Evolutionary conservation across 2,329 filamentous ascomycete species (phyloP).

Genomic region (Fusarium sp.): DNA sequence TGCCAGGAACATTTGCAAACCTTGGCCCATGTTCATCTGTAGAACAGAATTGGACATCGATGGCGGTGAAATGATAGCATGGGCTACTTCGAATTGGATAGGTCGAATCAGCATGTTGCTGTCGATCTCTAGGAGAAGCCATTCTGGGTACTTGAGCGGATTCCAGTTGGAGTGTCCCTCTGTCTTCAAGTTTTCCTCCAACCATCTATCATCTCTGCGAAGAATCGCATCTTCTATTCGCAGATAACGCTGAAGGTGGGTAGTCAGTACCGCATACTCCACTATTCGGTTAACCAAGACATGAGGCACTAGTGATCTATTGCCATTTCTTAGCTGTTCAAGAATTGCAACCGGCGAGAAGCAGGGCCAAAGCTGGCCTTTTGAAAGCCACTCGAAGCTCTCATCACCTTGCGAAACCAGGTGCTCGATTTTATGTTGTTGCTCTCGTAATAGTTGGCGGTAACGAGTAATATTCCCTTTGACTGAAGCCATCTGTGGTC

Average conservation of each 20-base stretch:
- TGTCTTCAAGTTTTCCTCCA: slow-evolving; percentile 56
- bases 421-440: background rate
- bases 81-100: slow-evolving; percentile 69
- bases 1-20: slow-evolving; percentile 34
- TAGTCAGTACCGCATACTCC: slow-evolving; percentile 54
- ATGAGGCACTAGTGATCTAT: slow-evolving; percentile 38
- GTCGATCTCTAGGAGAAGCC: slow-evolving; percentile 74
- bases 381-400: slow-evolving; percentile 50
- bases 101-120: slow-evolving; percentile 67
- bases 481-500: fast-evolving
- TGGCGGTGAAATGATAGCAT: slow-evolving; percentile 63
- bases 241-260: slow-evolving; percentile 55
- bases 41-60: slow-evolving; percentile 65
- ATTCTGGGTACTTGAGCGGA: slow-evolving; percentile 63
- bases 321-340: slow-evolving; percentile 52
- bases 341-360: slow-evolving; percentile 56
- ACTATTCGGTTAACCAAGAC: slow-evolving; percentile 54
- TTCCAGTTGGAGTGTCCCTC: slow-evolving; percentile 66
- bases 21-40: slow-evolving; percentile 74
- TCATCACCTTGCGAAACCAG: background rate
- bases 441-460: background rate
- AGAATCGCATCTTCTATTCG: slow-evolving; percentile 51
- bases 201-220: slow-evolving; percentile 37
- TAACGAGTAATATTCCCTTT: fast-evolving
- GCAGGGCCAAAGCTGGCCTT: slow-evolving; percentile 56